Conservation (phyloP, 495 filamentous ascomycete genomes). For the Penicillium antarcticum region DNA sequence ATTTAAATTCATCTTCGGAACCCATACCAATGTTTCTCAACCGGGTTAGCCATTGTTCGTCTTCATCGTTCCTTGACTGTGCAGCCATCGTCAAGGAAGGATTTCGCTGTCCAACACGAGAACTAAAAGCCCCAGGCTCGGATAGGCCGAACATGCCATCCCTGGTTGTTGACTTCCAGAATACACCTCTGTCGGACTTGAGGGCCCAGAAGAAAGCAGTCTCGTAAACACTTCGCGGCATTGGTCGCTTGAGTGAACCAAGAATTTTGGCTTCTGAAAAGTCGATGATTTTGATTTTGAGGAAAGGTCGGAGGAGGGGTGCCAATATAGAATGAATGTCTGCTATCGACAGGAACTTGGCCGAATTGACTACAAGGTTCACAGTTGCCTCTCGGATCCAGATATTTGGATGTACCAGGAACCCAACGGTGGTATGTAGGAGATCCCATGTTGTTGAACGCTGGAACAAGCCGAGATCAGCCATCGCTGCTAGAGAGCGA, state of each 20-base stretch:
- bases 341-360: constrained; percentile 73
- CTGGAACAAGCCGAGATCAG: constrained; percentile 81
- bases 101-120: constrained; percentile 23
- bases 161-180: constrained; percentile 75
- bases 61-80: constrained; percentile 77
- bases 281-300: constrained; percentile 63
- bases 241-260: constrained; percentile 77
- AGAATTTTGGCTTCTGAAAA: constrained; percentile 73
- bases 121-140: constrained; percentile 22
- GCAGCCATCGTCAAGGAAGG: constrained; percentile 32
- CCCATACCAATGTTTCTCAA: constrained; percentile 81
- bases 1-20: constrained; percentile 83
- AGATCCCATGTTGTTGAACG: constrained; percentile 83
- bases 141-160: constrained; percentile 65
- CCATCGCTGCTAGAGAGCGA: constrained; percentile 84
- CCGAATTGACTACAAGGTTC: constrained; percentile 74
- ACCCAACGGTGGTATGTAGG: constrained; percentile 72
- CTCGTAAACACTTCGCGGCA: constrained; percentile 79
- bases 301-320: constrained; percentile 74
- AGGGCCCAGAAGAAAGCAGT: constrained; percentile 82
- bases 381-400: constrained; percentile 92
- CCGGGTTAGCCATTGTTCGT: constrained; percentile 88
- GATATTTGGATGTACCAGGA: constrained; percentile 88
- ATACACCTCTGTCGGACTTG: constrained; percentile 72
- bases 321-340: constrained; percentile 79